Percentiles rank a stretch among this genome's conserved stretches.
Conservation (phyloP, 371 early-diverging fungal genomes). For the Mucor racemosus region DNA sequence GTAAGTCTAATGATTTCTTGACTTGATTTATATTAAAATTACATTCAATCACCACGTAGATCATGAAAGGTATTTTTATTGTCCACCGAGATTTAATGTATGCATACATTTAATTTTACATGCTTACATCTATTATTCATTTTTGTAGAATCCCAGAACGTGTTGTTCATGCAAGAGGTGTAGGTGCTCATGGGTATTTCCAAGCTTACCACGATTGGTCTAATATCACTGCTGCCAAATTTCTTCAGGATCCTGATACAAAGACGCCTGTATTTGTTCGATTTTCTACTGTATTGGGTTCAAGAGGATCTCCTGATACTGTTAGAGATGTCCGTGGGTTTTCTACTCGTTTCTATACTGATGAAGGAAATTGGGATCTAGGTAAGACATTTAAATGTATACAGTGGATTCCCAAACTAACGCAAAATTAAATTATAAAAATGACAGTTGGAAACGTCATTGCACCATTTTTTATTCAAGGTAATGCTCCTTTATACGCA, state of each 20-base stretch:
- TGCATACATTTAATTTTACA: not conserved
- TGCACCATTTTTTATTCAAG: slow-evolving; percentile 51
- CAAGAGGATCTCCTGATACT: slow-evolving; percentile 55
- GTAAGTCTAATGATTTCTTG: slow-evolving; percentile 17
- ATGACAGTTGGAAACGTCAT: slow-evolving; percentile 4
- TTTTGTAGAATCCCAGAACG: slow-evolving; percentile 54
- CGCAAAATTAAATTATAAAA: not conserved
- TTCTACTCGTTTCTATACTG: slow-evolving; percentile 64
- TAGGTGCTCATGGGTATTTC: slow-evolving; percentile 63
- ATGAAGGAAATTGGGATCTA: slow-evolving; percentile 61
- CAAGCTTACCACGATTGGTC: slow-evolving; percentile 49
- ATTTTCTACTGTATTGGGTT: slow-evolving; percentile 61
- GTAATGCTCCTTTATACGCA: not conserved
- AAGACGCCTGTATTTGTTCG: slow-evolving; percentile 62
- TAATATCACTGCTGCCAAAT: slow-evolving; percentile 48
- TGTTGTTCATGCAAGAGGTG: slow-evolving; percentile 60
- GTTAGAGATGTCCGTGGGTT: slow-evolving; percentile 65
- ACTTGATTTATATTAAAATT: not conserved
- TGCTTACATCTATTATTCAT: not conserved
- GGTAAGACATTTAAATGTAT: not conserved
- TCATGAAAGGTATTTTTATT: slow-evolving; percentile 18
- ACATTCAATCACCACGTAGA: slow-evolving; percentile 4
- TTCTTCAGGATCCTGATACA: slow-evolving; percentile 40
- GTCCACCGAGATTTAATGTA: too few relatives aligned
- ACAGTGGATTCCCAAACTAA: not conserved